These are phyloP conservation scores for Cercospora zeina DNA, from an alignment of 2,329 filamentous ascomycete species.

Conservation along the genomic window DNA sequence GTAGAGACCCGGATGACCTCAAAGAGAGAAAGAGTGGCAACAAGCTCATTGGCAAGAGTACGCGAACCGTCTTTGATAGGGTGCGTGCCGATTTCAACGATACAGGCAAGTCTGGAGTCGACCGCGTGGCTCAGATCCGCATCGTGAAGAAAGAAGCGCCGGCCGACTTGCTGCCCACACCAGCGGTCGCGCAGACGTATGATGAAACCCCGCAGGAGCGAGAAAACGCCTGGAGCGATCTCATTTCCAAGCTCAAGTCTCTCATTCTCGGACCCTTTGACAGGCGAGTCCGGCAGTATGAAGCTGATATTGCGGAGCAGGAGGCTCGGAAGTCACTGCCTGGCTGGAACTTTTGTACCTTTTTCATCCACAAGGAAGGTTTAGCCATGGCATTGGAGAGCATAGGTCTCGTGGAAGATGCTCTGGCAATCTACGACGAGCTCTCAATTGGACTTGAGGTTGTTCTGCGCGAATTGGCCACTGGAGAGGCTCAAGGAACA, in stretches of 20 bases:
- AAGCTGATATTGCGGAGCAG: slow-evolving; percentile 94
- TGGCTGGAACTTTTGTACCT: slow-evolving; percentile 99
- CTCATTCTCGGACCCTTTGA: slow-evolving; percentile 89
- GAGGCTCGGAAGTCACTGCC: slow-evolving; percentile 83
- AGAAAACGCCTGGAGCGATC: slow-evolving; percentile 77
- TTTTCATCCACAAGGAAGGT: slow-evolving; percentile 96
- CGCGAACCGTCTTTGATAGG: slow-evolving; percentile 84
- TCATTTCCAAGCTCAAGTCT: slow-evolving; percentile 82
- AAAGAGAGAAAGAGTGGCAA: slow-evolving; percentile 68
- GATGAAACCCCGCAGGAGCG: slow-evolving; percentile 74
- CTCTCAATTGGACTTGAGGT: slow-evolving; percentile 82
- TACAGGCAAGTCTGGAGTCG: slow-evolving; percentile 68
- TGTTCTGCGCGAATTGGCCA: slow-evolving; percentile 71
- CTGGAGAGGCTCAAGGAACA: slow-evolving; percentile 62
- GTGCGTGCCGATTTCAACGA: slow-evolving; percentile 86
- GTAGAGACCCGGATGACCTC: slow-evolving; percentile 53
- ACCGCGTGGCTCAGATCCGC: slow-evolving; percentile 82
- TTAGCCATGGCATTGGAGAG: slow-evolving; percentile 92
- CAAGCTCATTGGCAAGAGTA: slow-evolving; percentile 74
- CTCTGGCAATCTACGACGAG: slow-evolving; percentile 91
- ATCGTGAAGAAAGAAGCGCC: slow-evolving; percentile 57
- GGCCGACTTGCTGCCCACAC: slow-evolving; percentile 49
- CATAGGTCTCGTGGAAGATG: slow-evolving; percentile 92
- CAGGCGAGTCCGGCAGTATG: slow-evolving; percentile 85
- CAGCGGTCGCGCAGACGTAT: slow-evolving; percentile 53